These are phyloP conservation scores for Cavenderia fasciculata DNA, from an alignment of 78 protist species.

Conservation along the genomic window DNA sequence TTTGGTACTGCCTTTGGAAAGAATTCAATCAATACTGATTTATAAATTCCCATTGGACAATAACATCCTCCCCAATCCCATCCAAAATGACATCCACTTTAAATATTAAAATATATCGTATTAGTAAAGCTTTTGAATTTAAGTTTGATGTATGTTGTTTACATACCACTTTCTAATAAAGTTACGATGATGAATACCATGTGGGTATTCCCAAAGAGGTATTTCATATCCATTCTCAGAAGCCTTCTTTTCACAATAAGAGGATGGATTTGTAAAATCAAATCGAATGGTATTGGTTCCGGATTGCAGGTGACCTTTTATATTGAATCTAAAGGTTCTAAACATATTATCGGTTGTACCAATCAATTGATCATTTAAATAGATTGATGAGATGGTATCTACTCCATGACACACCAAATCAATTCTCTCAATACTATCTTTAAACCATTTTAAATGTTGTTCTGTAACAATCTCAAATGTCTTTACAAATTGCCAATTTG, in stretches of 20 bases:
- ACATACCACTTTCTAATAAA: conserved; percentile 46
- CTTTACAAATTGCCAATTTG: conserved; percentile 55
- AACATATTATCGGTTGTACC: conserved; percentile 34
- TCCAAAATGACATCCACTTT: conserved; percentile 42
- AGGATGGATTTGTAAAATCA: conserved; percentile 16
- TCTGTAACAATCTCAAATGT: conserved; percentile 2
- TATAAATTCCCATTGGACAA: conserved; percentile 54
- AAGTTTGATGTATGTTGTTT: not conserved
- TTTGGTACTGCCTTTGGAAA: not conserved
- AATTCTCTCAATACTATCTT: no score
- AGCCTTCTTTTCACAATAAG: conserved; percentile 19
- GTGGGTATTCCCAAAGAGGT: conserved; percentile 80
- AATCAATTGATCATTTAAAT: conserved; percentile 16
- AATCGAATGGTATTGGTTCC: conserved; percentile 4
- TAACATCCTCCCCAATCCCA: conserved; percentile 82
- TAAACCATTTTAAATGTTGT: not conserved
- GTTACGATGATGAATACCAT: conserved; percentile 71
- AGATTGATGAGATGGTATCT: conserved; percentile 62
- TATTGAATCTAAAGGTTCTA: conserved; percentile 24
- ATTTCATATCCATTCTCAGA: conserved; percentile 10
- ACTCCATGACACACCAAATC: conserved; percentile 71
- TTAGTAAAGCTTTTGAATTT: not conserved
- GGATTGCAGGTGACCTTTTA: not conserved
- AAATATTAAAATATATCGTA: not conserved
- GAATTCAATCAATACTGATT: not conserved